phyloP scores from a whole-genome alignment of 352 stramenopile genomes.

The Phytophthora idaei region DNA sequence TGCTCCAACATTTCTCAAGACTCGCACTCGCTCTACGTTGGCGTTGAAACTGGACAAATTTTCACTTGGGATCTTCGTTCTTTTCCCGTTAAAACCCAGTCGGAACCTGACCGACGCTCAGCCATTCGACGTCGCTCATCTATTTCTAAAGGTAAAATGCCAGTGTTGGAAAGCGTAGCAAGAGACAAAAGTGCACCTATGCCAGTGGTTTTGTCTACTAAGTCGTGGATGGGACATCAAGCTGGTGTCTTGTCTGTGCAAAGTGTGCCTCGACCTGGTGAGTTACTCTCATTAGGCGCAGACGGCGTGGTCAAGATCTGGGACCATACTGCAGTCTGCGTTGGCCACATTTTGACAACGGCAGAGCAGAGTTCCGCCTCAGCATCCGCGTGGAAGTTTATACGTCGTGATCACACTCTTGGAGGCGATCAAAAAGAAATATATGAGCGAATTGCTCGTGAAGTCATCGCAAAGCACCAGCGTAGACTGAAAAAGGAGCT shows the following conservation, averaged over 20 bases:
- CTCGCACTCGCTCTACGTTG: slow-evolving; percentile 25
- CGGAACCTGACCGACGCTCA: slow-evolving; percentile 17
- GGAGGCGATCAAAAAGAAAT: slow-evolving; percentile 39
- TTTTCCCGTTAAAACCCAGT: slow-evolving; percentile 12
- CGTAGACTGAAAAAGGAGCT: slow-evolving; percentile 36
- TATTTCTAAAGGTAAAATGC: slow-evolving; percentile 10
- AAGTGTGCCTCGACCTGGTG: slow-evolving; percentile 42
- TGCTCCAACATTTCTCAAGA: slow-evolving; percentile 18
- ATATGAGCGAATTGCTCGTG: slow-evolving; percentile 40
- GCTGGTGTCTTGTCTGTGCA: slow-evolving; percentile 42
- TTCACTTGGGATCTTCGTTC: slow-evolving; percentile 28
- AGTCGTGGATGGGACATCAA: slow-evolving; percentile 51
- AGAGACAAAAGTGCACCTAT: slow-evolving; percentile 7
- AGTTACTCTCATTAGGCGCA: slow-evolving; percentile 53
- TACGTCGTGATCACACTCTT: slow-evolving; percentile 38
- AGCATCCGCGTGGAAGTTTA: slow-evolving; percentile 56
- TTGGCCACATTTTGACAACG: slow-evolving; percentile 58
- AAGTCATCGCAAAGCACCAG: slow-evolving; percentile 51
- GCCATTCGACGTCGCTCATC: slow-evolving; percentile 22
- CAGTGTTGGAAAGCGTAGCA: background rate
- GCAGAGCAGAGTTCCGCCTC: slow-evolving; percentile 19
- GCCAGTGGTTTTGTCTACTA: slow-evolving; percentile 30
- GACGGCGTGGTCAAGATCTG: slow-evolving; percentile 61
- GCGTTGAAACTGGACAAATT: slow-evolving; percentile 30
- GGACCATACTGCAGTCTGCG: slow-evolving; percentile 42